Base-by-base conservation (phyloP, 768 basidiomycete genomes). In the Lactifluus volemus region DNA sequence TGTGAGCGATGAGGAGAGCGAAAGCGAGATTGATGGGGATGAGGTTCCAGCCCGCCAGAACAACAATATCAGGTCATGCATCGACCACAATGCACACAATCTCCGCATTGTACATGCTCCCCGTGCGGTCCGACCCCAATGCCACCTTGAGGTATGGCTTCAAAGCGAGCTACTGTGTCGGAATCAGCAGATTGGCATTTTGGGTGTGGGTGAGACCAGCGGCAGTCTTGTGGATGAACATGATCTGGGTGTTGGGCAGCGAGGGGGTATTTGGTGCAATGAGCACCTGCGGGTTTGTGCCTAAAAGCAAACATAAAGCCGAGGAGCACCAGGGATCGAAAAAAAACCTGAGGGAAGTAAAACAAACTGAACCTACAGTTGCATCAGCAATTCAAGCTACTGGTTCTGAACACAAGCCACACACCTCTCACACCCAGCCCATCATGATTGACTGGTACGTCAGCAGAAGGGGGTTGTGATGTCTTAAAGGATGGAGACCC, bases 241-340 rank as follows among this genome's bases (percentile, higher is more conserved):
- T 79, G 70, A 99, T 89, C 55, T 76, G 71, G 2, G 88, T 76
- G 63, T 85, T 71, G 2, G 92, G 88, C 29, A 96, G 78, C 19
- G 79, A 70, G 19, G 83, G 76, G 0, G 90, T 89, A 65, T 83
- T 78, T 66, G 82, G 81, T 12, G 94, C 89, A 68, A 99, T 89
- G 63, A 98, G 82, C 1, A 96, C 96, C 75, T 98, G 94, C 11
- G 98, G 84, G 74, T 99, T 99, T 21, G 90, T 89, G 45, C 97
- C 96, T 98, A 65, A 36, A 39, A 52, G 32, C 53, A 49, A n/a
- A 7, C 7, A 41, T 52, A 53, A 30, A 49, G 58, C 9, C 5
- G 34, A 34, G 9, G 34, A 34, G 9, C 4, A 4, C 4, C 4
- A 34, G 9, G 5, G n/a, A 4, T 32, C 36, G 5, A 29, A 21